Evolutionary conservation across 1,284 basidiomycete species (phyloP).

Genomic region (Cryptococcus sp.): DNA sequence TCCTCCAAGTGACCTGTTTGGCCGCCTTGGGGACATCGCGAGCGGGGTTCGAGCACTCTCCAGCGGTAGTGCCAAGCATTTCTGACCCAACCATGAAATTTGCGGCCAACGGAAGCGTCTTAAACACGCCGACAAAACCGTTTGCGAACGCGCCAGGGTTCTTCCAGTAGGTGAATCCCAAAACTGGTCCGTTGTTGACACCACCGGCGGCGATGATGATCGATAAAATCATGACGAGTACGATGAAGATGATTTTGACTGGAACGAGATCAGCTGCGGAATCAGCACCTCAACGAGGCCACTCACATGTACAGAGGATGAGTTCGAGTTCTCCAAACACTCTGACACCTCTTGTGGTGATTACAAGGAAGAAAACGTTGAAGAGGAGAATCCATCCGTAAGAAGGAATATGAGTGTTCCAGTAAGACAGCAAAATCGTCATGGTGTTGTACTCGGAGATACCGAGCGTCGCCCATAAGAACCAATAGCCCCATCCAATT

Average conservation of each 20-base stretch:
- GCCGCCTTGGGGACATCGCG: conserved; percentile 19
- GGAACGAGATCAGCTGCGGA: background rate
- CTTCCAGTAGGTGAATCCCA: conserved; percentile 7
- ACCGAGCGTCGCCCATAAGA: too few species aligned
- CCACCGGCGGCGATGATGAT: conserved; percentile 5
- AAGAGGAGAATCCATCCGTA: conserved; percentile 6
- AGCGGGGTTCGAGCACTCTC: conserved; percentile 10
- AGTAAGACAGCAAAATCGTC: background rate
- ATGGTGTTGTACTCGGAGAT: background rate
- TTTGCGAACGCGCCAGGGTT: conserved; percentile 8
- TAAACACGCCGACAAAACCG: conserved; percentile 9
- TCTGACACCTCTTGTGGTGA: conserved; percentile 1
- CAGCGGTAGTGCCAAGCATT: conserved; percentile 24
- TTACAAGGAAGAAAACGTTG: background rate
- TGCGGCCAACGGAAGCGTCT: background rate
- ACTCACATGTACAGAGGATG: too few species aligned
- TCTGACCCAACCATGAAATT: conserved; percentile 25
- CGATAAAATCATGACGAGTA: background rate
- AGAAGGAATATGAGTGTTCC: conserved; percentile 2
- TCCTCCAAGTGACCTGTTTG: conserved; percentile 16
- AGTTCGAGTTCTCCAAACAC: conserved; percentile 6
- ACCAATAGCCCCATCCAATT: too few species aligned
- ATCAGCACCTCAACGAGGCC: too few species aligned
- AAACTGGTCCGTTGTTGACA: background rate
- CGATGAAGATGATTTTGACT: conserved; percentile 1